Evolutionary conservation across 345 rosid genomes (phyloP).

Genomic region (Kernera saxatilis): DNA sequence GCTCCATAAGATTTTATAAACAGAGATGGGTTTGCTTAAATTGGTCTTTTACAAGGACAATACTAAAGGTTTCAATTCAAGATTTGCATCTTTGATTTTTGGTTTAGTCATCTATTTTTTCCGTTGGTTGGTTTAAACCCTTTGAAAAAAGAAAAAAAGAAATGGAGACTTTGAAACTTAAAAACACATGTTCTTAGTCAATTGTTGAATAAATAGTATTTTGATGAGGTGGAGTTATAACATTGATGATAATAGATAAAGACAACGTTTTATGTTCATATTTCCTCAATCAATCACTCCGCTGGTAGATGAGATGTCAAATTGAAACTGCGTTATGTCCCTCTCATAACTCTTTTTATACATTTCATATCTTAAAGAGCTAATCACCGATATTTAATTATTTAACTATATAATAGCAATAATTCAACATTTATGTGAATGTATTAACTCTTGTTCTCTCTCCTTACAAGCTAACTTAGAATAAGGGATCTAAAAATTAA

Average conservation of each 20-base stretch:
- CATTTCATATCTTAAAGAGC: neutral
- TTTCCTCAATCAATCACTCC: constrained; percentile 22
- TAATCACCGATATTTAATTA: neutral
- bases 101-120: neutral
- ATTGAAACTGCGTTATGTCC: constrained; percentile 18
- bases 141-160: neutral
- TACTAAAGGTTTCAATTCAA: neutral
- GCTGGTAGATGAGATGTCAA: constrained; percentile 28
- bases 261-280: constrained; percentile 10
- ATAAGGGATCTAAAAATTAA: neutral
- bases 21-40: constrained; percentile 24
- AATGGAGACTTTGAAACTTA: neutral
- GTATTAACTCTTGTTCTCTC: neutral
- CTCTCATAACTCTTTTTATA: constrained; percentile 3
- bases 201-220: neutral
- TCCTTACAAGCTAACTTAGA: constrained; percentile 1
- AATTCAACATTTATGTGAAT: neutral
- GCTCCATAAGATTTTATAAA: neutral
- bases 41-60: neutral
- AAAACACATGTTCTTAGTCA: constrained; percentile 6
- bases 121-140: neutral
- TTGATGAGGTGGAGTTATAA: constrained; percentile 20
- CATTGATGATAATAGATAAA: constrained; percentile 18
- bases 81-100: neutral
- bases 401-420: neutral